These are phyloP conservation scores for Incumbomyces lentus DNA, from an alignment of 2,329 filamentous ascomycete genomes.

Conservation along the genomic window DNA sequence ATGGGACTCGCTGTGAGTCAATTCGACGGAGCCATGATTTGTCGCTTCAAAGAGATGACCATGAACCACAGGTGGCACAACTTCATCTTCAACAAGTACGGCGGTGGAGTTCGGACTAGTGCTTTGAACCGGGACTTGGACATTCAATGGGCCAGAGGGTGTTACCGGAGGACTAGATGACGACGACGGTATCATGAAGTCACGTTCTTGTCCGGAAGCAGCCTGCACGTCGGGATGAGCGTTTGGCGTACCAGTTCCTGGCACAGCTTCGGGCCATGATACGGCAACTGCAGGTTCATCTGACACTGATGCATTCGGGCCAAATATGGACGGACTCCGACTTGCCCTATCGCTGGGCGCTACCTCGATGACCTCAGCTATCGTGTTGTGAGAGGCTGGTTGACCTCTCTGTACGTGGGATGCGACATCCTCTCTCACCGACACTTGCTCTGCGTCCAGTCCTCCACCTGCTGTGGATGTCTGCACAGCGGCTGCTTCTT, in stretches of 20 bases:
- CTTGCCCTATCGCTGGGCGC: conserved; percentile 12
- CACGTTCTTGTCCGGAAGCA: too few relatives aligned
- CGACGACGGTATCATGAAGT: background rate
- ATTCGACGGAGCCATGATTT: background rate
- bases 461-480: too few relatives aligned
- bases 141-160: background rate
- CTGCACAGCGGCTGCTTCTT: too few relatives aligned
- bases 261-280: too few relatives aligned
- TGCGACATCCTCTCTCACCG: too few relatives aligned
- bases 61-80: conserved; percentile 1
- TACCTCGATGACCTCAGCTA: conserved; percentile 4
- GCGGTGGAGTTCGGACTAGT: background rate
- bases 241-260: too few relatives aligned
- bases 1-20: background rate
- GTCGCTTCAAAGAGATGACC: conserved; percentile 6
- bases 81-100: background rate
- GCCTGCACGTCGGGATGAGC: too few relatives aligned
- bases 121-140: background rate
- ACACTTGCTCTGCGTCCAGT: too few relatives aligned
- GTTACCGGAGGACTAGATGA: background rate
- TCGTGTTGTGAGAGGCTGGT: background rate
- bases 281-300: conserved; percentile 8
- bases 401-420: too few relatives aligned
- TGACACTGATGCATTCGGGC: background rate
- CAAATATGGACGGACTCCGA: conserved; percentile 8